Evolutionary conservation across 306 rosid genomes (phyloP).

Genomic region (Acacia acuminata): DNA sequence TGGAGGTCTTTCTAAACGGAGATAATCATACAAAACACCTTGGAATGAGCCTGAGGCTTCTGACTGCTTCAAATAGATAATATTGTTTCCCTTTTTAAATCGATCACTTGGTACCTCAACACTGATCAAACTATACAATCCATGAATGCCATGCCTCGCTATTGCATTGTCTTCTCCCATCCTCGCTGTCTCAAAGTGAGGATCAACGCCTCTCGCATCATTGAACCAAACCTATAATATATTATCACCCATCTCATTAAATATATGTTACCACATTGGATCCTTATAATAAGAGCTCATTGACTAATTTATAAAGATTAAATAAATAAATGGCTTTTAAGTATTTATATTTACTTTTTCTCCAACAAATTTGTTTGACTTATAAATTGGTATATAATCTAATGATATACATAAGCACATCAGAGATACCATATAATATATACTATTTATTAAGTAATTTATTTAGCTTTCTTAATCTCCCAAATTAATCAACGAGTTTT

Average conservation of each 20-base stretch:
- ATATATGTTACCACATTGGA: neutral
- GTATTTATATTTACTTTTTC: no score
- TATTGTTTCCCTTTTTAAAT: constrained; percentile 51
- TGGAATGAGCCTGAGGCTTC: constrained; percentile 28
- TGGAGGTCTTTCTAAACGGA: constrained; percentile 76
- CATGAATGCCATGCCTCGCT: constrained; percentile 87
- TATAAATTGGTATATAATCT: no score
- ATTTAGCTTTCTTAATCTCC: no score
- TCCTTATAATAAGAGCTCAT: neutral
- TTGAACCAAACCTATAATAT: constrained; percentile 67
- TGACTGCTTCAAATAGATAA: constrained; percentile 58
- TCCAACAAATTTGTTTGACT: no score
- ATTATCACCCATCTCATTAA: constrained; percentile 3
- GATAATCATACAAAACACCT: constrained; percentile 83
- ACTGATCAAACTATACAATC: constrained; percentile 52
- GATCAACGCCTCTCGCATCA: neutral
- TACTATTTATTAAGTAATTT: no score
- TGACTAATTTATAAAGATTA: no score
- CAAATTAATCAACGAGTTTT: no score
- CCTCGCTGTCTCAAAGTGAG: constrained; percentile 40
- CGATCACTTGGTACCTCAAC: constrained; percentile 35
- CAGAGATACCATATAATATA: no score
- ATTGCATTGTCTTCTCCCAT: constrained; percentile 71
- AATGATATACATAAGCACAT: no score
- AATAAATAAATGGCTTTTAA: no score